phyloP scores from a whole-genome alignment of 352 stramenopile species.

The Phytophthora pseudosyringae region DNA sequence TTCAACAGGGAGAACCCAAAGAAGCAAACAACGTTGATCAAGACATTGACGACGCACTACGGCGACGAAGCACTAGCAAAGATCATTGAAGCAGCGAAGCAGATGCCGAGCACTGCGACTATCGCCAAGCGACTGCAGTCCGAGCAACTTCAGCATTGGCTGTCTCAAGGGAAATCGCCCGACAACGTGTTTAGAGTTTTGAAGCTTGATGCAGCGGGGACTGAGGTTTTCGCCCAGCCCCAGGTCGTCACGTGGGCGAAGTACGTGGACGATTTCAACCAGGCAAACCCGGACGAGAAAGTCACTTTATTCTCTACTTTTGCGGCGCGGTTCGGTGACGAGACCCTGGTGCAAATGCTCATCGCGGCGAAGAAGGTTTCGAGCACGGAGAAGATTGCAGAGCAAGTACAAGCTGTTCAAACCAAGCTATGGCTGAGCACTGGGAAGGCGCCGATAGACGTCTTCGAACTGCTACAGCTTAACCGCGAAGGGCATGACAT shows the following conservation, averaged over 20 bases:
- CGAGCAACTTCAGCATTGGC: conserved; percentile 4
- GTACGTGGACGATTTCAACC: conserved; percentile 12
- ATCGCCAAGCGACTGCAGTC: conserved; percentile 9
- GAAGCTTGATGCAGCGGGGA: conserved; percentile 1
- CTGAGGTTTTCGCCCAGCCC: conserved; percentile 5
- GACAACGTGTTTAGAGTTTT: conserved; percentile 6
- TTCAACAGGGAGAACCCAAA: conserved; percentile 19
- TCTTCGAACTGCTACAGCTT: conserved; percentile 20
- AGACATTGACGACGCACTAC: conserved; percentile 15
- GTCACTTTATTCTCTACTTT: conserved; percentile 11
- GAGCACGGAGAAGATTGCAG: conserved; percentile 3
- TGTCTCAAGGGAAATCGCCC: background rate
- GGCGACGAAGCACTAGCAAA: conserved; percentile 8
- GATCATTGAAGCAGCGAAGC: conserved; percentile 22
- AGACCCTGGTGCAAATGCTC: conserved; percentile 3
- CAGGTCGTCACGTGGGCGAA: conserved; percentile 7
- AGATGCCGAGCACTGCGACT: background rate
- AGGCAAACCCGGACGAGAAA: background rate
- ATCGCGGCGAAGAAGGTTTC: conserved; percentile 9
- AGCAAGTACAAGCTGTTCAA: conserved; percentile 3
- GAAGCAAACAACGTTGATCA: conserved; percentile 10
- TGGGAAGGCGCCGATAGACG: background rate
- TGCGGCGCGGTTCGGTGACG: background rate
- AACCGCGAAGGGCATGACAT: background rate
- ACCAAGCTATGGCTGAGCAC: conserved; percentile 4